phyloP scores from a whole-genome alignment of 371 early-diverging fungal genomes.

The Mucor indicus region DNA sequence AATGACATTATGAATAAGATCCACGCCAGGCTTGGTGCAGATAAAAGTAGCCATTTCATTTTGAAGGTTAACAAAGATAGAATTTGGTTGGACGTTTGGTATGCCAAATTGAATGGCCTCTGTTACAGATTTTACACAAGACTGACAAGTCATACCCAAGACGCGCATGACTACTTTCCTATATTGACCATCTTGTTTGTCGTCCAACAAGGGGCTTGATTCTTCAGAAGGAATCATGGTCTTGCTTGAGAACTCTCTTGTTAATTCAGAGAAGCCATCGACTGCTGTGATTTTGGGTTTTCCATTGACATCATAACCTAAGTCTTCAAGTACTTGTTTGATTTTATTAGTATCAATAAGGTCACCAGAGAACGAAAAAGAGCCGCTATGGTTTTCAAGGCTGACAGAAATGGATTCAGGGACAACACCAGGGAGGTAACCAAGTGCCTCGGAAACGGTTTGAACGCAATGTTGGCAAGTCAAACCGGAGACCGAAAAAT shows the following conservation, averaged over 20 bases:
- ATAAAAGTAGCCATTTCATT: slow-evolving; percentile 50
- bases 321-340: slow-evolving; percentile 50
- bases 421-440: slow-evolving; percentile 48
- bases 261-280: not conserved
- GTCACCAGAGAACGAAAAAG: slow-evolving; percentile 38
- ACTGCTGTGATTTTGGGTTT: slow-evolving; percentile 16
- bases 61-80: slow-evolving; percentile 36
- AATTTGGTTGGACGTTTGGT: slow-evolving; percentile 25
- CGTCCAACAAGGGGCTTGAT: not conserved
- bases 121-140: slow-evolving; percentile 56
- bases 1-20: slow-evolving; percentile 22
- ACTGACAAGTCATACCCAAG: slow-evolving; percentile 87
- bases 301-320: slow-evolving; percentile 60
- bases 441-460: slow-evolving; percentile 51
- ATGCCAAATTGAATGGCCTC: slow-evolving; percentile 28
- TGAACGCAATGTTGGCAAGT: slow-evolving; percentile 79
- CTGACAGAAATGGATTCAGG: slow-evolving; percentile 43
- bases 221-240: not conserved
- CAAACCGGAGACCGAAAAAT: slow-evolving; percentile 68
- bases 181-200: not conserved
- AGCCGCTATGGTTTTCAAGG: slow-evolving; percentile 39
- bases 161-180: slow-evolving; percentile 50
- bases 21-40: slow-evolving; percentile 24
- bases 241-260: not conserved
- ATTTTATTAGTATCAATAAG: slow-evolving; percentile 22